A percentile compares a stretch with the other conserved stretches of the same genome.
Evolutionary conservation across 2,329 filamentous ascomycete genomes (phyloP).

Genomic region (Simplicillium aogashimaense): DNA sequence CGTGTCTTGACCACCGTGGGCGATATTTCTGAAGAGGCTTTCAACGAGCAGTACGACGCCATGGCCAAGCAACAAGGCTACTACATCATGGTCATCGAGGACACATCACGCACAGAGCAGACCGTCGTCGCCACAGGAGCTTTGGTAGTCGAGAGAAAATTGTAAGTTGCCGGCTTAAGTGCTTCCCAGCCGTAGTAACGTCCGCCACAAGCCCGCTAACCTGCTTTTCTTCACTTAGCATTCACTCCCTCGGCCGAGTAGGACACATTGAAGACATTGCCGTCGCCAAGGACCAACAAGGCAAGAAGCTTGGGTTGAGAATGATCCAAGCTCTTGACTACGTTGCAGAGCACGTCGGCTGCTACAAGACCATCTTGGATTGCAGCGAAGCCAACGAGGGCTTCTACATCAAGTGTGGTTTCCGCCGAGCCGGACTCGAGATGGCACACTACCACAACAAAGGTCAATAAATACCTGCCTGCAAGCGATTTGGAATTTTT

Average conservation of each 20-base stretch:
- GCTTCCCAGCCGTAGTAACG: too few relatives aligned
- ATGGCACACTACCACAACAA: constrained; percentile 91
- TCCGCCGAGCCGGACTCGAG: constrained; percentile 81
- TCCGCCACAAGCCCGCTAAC: too few relatives aligned
- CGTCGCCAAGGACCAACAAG: constrained; percentile 88
- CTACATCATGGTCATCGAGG: constrained; percentile 78
- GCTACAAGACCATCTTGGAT: constrained; percentile 95
- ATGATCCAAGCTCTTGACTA: constrained; percentile 91
- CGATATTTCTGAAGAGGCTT: constrained; percentile 66
- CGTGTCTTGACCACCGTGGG: constrained; percentile 89
- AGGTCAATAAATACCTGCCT: background rate
- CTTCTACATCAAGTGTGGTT: constrained; percentile 97
- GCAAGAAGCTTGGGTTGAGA: constrained; percentile 87
- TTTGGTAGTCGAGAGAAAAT: constrained; percentile 88
- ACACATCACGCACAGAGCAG: constrained; percentile 44
- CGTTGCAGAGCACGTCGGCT: constrained; percentile 79
- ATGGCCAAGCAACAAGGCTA: constrained; percentile 69
- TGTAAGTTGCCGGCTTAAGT: constrained; percentile 47
- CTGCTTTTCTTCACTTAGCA: constrained; percentile 43
- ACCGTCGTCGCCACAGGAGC: constrained; percentile 84
- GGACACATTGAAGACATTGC: constrained; percentile 98
- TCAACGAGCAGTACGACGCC: constrained; percentile 73
- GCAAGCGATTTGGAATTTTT: too few relatives aligned
- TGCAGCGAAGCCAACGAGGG: constrained; percentile 95
- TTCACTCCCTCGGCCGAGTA: constrained; percentile 71